Evolutionary conservation across 768 basidiomycete genomes (phyloP).

Genomic region (Boletellus emodensis): DNA sequence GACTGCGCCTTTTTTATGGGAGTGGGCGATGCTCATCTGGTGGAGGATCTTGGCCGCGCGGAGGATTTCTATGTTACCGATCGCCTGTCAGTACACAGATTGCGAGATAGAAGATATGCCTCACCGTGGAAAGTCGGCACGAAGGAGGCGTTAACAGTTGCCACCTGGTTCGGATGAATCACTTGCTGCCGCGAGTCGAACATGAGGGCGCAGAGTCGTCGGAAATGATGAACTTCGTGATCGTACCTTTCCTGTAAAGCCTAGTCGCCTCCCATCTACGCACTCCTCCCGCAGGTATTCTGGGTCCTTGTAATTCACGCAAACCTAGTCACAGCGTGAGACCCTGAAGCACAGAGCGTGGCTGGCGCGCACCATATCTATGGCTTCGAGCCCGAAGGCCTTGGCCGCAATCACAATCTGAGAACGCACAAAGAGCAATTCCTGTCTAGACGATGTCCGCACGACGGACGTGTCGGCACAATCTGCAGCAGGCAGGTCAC

Average conservation of each 20-base stretch:
- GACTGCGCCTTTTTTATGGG: constrained; percentile 57
- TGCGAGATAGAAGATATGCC: constrained; percentile 3
- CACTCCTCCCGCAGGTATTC: constrained; percentile 69
- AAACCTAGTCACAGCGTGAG: constrained; percentile 51
- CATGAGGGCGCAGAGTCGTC: constrained; percentile 1
- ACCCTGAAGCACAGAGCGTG: not conserved
- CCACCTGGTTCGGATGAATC: constrained; percentile 85
- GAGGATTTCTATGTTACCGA: constrained; percentile 53
- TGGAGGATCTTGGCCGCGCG: constrained; percentile 72
- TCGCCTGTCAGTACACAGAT: not conserved
- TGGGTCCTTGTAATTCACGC: constrained; percentile 79
- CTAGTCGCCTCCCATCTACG: constrained; percentile 71
- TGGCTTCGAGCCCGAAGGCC: constrained; percentile 77
- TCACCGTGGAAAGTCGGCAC: constrained; percentile 69
- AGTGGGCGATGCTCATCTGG: constrained; percentile 58
- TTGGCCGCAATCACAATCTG: constrained; percentile 78
- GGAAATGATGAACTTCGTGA: not conserved
- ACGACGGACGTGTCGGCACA: constrained; percentile 86
- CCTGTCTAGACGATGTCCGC: constrained; percentile 67
- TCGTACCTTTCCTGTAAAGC: constrained; percentile 85
- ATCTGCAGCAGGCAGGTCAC: constrained; percentile 43
- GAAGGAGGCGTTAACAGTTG: constrained; percentile 72
- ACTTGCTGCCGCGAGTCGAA: constrained; percentile 63
- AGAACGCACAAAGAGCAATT: constrained; percentile 81
- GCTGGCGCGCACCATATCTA: constrained; percentile 70